phyloP scores from a whole-genome alignment of 768 basidiomycete species.

The Rhodotorula taiwanensis region DNA sequence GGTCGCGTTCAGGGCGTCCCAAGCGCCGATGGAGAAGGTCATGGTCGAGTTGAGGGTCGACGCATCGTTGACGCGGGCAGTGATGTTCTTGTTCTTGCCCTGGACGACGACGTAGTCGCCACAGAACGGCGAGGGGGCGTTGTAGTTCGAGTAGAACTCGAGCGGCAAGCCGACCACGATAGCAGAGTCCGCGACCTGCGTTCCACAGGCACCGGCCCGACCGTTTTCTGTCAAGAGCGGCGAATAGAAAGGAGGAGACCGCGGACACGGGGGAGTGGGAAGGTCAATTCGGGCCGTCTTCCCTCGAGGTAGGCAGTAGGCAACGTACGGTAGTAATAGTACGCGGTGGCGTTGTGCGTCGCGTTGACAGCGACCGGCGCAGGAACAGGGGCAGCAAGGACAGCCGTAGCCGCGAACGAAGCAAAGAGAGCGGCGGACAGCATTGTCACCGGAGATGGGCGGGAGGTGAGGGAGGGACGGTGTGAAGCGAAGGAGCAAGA shows the following conservation, averaged over 20 bases:
- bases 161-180: constrained; percentile 51
- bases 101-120: constrained; percentile 60
- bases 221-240: constrained; percentile 50
- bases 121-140: constrained; percentile 55
- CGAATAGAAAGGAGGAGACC: not conserved
- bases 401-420: constrained; percentile 1
- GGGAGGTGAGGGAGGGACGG: not conserved
- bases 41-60: constrained; percentile 43
- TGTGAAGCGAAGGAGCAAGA: not conserved
- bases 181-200: constrained; percentile 50
- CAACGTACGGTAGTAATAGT: constrained; percentile 22
- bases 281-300: not conserved
- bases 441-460: constrained; percentile 3
- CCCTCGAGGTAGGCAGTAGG: too few species aligned
- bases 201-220: constrained; percentile 72
- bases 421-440: not conserved
- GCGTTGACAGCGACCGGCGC: constrained; percentile 16
- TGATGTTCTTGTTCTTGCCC: constrained; percentile 56
- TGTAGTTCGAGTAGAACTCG: constrained; percentile 49
- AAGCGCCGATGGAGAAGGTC: constrained; percentile 41
- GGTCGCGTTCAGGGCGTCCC: constrained; percentile 43
- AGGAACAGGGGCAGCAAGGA: constrained; percentile 45
- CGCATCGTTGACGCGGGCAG: constrained; percentile 64
- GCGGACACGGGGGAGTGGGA: not conserved
- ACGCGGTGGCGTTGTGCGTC: constrained; percentile 21